Conservation (phyloP, 2,329 filamentous ascomycete species). For the Penicillium sp. region DNA sequence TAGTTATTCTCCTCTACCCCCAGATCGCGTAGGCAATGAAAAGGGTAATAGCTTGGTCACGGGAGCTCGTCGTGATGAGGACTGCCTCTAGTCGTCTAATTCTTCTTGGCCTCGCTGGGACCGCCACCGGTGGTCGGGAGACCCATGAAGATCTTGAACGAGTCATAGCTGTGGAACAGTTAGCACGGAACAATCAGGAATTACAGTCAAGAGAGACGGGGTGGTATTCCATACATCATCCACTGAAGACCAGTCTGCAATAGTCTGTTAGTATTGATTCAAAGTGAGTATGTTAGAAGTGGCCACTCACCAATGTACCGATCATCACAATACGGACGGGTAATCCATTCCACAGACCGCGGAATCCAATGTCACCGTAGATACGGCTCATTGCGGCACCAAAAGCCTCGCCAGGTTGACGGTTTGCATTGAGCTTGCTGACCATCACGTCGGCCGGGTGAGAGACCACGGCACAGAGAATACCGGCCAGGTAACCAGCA, state of each 20-base stretch:
- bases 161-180: constrained; percentile 57
- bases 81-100: constrained; percentile 19
- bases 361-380: constrained; percentile 83
- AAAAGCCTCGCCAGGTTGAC: constrained; percentile 74
- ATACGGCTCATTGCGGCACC: constrained; percentile 76
- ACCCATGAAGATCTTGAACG: constrained; percentile 89
- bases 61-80: background rate
- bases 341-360: constrained; percentile 88
- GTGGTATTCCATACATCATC: constrained; percentile 73
- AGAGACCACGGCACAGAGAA: constrained; percentile 80
- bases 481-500: constrained; percentile 83
- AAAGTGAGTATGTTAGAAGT: background rate
- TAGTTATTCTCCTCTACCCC: background rate
- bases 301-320: constrained; percentile 58
- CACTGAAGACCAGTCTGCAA: constrained; percentile 75
- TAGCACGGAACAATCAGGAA: constrained; percentile 17
- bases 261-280: constrained; percentile 20
- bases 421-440: constrained; percentile 82
- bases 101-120: constrained; percentile 52
- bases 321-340: constrained; percentile 90
- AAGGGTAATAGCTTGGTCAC: background rate
- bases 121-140: constrained; percentile 82
- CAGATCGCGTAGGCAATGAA: background rate
- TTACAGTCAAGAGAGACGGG: background rate
- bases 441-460: constrained; percentile 89